Conservation (phyloP, 2,329 filamentous ascomycete genomes). For the Colletotrichum zoysiae region DNA sequence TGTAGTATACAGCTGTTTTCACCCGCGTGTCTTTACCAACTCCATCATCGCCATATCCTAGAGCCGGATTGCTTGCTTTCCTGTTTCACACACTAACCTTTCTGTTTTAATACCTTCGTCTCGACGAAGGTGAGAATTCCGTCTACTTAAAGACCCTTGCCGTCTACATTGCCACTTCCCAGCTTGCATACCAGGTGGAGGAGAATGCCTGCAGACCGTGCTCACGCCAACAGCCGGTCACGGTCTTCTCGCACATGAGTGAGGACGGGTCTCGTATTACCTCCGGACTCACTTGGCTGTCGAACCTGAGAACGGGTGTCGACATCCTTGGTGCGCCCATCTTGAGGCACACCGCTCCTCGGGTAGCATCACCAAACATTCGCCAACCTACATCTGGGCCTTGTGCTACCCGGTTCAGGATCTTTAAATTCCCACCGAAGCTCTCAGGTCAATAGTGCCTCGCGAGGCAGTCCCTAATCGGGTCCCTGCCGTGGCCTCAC, state of each 20-base stretch:
- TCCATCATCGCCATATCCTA: too few relatives aligned
- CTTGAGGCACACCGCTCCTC: constrained; percentile 20
- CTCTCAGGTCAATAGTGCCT: not conserved
- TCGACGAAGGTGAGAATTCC: not conserved
- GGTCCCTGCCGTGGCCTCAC: constrained; percentile 8
- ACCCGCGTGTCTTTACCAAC: too few relatives aligned
- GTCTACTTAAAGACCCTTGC: not conserved
- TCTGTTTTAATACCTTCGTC: not conserved
- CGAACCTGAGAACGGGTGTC: constrained; percentile 20
- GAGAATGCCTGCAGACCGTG: not conserved
- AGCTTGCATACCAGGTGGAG: not conserved
- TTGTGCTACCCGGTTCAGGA: not conserved
- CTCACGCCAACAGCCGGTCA: not conserved
- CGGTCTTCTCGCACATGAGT: not conserved
- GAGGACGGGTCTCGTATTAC: not conserved
- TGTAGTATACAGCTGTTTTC: not conserved
- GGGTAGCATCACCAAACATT: constrained; percentile 1
- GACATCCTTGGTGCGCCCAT: constrained; percentile 17
- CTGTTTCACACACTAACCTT: not conserved
- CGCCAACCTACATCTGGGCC: not conserved
- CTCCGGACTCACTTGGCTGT: not conserved
- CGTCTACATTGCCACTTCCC: not conserved
- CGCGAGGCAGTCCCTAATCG: not conserved
- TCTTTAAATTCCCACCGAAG: not conserved
- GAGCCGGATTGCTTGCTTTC: too few relatives aligned